A percentile compares a stretch with the other conserved stretches of the same genome.
phyloP scores from a whole-genome alignment of 257 asterid species.

The Vinca minor region DNA sequence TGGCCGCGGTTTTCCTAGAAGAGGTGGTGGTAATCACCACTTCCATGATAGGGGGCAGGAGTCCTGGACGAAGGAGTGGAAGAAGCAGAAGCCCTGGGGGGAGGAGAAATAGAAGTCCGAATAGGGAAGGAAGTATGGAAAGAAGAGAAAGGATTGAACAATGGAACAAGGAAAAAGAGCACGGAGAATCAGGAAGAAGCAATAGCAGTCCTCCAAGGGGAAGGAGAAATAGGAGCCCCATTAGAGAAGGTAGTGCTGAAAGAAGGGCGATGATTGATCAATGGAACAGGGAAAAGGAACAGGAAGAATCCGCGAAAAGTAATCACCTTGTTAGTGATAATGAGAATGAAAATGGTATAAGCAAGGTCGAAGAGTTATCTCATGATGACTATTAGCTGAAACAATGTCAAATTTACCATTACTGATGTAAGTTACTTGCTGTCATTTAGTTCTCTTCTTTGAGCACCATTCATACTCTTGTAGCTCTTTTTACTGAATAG shows the following conservation, averaged over 20 bases:
- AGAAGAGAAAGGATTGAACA: constrained; percentile 76
- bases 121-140: constrained; percentile 63
- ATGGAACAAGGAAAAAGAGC: constrained; percentile 56
- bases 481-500: constrained; percentile 10
- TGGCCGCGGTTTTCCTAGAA: constrained; percentile 53
- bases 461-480: background rate
- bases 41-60: constrained; percentile 62
- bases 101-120: constrained; percentile 60
- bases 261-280: constrained; percentile 80
- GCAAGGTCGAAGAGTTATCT: constrained; percentile 28
- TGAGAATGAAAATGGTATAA: constrained; percentile 28
- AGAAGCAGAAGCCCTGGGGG: constrained; percentile 69
- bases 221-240: constrained; percentile 49
- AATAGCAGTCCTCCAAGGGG: constrained; percentile 42
- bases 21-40: constrained; percentile 59
- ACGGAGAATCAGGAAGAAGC: constrained; percentile 18
- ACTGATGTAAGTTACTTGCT: too few species aligned
- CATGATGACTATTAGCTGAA: constrained; percentile 25
- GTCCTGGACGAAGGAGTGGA: constrained; percentile 61
- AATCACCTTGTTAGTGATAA: constrained; percentile 14
- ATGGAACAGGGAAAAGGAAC: constrained; percentile 82
- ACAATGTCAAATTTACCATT: constrained; percentile 29
- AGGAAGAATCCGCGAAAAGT: constrained; percentile 29
- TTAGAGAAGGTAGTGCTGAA: constrained; percentile 67
- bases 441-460: background rate